Evolutionary conservation across 2,329 filamentous ascomycete genomes (phyloP), one percentile per base, ranked within the genome.

Genomic region (Curvularia spicifera): DNA sequence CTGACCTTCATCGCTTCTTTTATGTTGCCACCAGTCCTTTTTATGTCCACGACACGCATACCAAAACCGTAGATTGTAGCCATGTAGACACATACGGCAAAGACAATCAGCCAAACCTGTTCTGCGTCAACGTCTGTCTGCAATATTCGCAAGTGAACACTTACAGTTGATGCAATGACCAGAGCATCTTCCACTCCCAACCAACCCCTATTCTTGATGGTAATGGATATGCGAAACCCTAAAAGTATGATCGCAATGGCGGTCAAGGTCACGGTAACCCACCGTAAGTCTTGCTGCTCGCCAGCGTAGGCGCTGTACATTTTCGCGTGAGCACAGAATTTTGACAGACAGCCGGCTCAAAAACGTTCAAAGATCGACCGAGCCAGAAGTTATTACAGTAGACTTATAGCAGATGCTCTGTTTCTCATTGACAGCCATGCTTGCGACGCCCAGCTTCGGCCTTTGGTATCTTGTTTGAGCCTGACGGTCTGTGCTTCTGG

Each of bases 1-100:
- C 62, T 35, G n/a, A 66, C 69, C 56, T 67, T 66, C 22, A 70
- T 51, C 3, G 68, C 65, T 20, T 59, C 55, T 1, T 39, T 57
- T 5, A 66, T 10, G 56, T 63, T 46, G 1, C 69, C 69, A 3
- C 68, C 68, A 10, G 60, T 56, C 12, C 18, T 55, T 13, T 55
- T 33, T 35, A 72, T 67, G n/a, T 67, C 67, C 5, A 40, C 57
- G 9, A 59, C 51, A 5, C 53, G 61, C 49, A 53, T 50, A 5
- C 69, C 70, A 37, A 72, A 72, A 4, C 69, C 68, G 29, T 71
- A 59, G n/a, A 26, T 60, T 10, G 68, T 68, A 9, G 65, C 43
- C 31, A 20, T 59, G 24, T 59, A 64, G 6, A 67, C 53, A 46
- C 59, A 61, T 1, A 48, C 53, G 26, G 63, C 59, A 2, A 67